Evolutionary conservation across 1,139 yeast genomes (phyloP).

Genomic region (Hyphopichia fennica): DNA sequence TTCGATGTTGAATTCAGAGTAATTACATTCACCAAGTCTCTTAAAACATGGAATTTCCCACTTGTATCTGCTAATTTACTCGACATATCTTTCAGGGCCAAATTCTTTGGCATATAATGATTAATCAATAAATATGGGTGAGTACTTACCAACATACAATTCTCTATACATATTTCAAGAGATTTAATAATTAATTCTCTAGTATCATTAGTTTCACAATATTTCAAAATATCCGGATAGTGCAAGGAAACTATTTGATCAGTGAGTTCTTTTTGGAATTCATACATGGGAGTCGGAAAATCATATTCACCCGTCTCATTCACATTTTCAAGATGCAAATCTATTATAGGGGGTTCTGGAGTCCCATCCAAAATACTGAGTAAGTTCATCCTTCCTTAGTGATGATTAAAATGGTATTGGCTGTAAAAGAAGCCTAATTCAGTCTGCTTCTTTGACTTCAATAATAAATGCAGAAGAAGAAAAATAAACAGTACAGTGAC

Average conservation of each 20-base stretch:
- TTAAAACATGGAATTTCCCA: conserved; percentile 77
- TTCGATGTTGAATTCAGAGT: conserved; percentile 38
- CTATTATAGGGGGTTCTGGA: conserved; percentile 80
- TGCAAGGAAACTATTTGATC: conserved; percentile 91
- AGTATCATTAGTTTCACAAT: conserved; percentile 65
- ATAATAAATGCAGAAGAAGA: not conserved
- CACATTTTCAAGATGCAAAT: conserved; percentile 38
- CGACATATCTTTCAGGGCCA: conserved; percentile 77
- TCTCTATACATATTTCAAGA: conserved; percentile 68
- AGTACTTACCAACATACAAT: conserved; percentile 76
- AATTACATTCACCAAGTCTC: conserved; percentile 53
- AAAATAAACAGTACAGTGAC: not conserved
- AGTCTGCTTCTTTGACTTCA: not conserved
- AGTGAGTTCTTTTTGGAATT: conserved; percentile 85
- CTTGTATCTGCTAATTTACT: conserved; percentile 73
- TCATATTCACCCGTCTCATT: conserved; percentile 68
- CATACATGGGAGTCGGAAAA: conserved; percentile 84
- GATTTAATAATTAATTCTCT: conserved; percentile 66
- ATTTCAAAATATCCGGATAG: conserved; percentile 84
- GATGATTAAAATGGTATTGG: not conserved
- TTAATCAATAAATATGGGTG: conserved; percentile 87
- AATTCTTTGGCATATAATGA: conserved; percentile 82
- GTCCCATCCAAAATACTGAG: conserved; percentile 76
- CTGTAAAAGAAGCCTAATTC: not conserved
- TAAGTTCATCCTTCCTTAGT: conserved; percentile 56